Conservation (phyloP, 345 rosid genomes). For the Eucalyptus dawsonii region DNA sequence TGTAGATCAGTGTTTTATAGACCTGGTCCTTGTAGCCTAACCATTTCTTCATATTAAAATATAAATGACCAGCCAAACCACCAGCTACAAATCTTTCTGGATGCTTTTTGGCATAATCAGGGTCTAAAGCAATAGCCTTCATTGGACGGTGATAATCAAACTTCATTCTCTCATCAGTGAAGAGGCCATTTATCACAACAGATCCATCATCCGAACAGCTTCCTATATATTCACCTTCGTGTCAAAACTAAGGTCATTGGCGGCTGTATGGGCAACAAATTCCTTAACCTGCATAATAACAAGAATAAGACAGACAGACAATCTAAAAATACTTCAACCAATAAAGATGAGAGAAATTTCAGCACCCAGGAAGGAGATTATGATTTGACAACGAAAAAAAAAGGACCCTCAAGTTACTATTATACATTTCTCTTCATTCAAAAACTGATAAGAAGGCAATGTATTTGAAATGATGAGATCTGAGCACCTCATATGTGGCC, state of each 20-base stretch:
- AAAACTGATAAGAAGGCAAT: not conserved
- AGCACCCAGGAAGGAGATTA: not conserved
- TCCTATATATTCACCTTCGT: conserved; percentile 79
- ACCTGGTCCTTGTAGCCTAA: conserved; percentile 90
- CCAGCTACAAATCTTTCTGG: conserved; percentile 88
- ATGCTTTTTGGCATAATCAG: conserved; percentile 59
- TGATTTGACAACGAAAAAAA: not conserved
- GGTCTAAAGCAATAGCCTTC: conserved; percentile 93
- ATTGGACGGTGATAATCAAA: conserved; percentile 95
- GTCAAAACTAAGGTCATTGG: conserved; percentile 92
- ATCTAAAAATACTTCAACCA: not conserved
- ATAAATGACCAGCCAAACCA: conserved; percentile 93
- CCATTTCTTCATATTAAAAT: conserved; percentile 86
- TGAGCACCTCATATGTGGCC: not conserved
- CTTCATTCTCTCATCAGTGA: conserved; percentile 88
- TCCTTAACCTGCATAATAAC: conserved; percentile 56
- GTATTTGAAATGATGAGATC: not conserved
- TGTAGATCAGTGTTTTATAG: not conserved
- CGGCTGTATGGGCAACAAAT: conserved; percentile 63
- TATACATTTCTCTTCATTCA: not conserved
- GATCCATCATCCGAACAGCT: conserved; percentile 99
- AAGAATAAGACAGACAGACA: not conserved
- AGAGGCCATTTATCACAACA: conserved; percentile 83
- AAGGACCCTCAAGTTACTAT: not conserved
- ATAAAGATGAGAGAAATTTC: not conserved